Base-by-base conservation (phyloP, 768 basidiomycete genomes). In the Boletus edulis region DNA sequence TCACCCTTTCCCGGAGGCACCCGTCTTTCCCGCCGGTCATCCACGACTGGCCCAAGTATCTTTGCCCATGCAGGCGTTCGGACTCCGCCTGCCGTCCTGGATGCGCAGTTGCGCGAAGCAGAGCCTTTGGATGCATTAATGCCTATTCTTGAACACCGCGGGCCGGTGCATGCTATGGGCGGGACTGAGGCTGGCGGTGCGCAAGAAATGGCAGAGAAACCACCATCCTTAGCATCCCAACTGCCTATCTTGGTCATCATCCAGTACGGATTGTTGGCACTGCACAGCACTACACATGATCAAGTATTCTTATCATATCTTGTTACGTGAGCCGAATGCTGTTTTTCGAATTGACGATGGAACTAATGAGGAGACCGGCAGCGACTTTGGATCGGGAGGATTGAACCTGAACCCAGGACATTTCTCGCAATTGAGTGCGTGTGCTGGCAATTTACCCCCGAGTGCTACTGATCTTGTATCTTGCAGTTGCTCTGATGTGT, bases 271-370 rank as follows among this genome's bases (percentile, higher is more conserved):
- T 73, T 94, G 57, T 75, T 98, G 58, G 94, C 94, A 5, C 71
- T 98, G 47, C 94, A 97, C 67, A 84, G 85, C 38, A 92, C 89
- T 15, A 92, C 89, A 2, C 94, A 95, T 63, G 90, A 95, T 74
- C 92, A 96, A 71, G 73, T 94, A 29, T 91, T 97, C 76, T 81
- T 95, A 68, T 90, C 90, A 3, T 96, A 95, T 73, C 85, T 95
- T 24, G 90, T 94, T 47, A 62, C 61, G 69, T 71, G 31, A 60
- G 70, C 56, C 1, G 14, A 15, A 1, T 20, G 3, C 48, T 40
- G 17, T 52, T 22, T 43, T 47, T 20, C 20, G 5, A 18, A 34
- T 47, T 39, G n/a, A 51, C 20, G 13, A 41, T 46, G 5, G 18
- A 34, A 31, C 46, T 60, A 29, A 51, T 51, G 29, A 41, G 4